These are phyloP conservation scores for Elsinoe australis DNA, from an alignment of 2,329 filamentous ascomycete genomes.

Conservation along the genomic window DNA sequence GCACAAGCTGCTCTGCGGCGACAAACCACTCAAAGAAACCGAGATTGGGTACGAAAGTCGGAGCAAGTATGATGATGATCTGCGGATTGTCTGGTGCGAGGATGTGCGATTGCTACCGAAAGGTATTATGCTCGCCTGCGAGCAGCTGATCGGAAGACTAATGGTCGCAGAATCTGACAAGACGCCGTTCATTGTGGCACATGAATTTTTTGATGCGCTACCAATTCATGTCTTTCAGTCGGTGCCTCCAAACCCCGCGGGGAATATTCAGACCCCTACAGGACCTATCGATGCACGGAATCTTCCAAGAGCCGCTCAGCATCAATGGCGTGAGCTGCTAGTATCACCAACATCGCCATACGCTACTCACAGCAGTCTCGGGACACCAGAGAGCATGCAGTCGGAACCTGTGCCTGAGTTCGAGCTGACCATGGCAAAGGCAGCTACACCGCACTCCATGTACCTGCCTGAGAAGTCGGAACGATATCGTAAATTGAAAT, in stretches of 20 bases:
- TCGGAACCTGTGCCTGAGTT: conserved; percentile 61
- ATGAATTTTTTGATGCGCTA: conserved; percentile 97
- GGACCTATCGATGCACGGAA: conserved; percentile 39
- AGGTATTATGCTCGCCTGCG: conserved; percentile 39
- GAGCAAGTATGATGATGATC: conserved; percentile 64
- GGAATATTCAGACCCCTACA: conserved; percentile 41
- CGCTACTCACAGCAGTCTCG: conserved; percentile 49
- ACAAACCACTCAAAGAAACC: conserved; percentile 59
- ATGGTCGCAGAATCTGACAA: conserved; percentile 45
- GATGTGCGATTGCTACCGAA: conserved; percentile 75
- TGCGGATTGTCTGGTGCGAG: conserved; percentile 79
- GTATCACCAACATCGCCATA: conserved; percentile 54
- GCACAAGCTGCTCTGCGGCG: conserved; percentile 71
- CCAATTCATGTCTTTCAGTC: conserved; percentile 94
- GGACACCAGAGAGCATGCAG: conserved; percentile 36
- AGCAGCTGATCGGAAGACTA: conserved; percentile 20
- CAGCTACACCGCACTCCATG: conserved; percentile 70
- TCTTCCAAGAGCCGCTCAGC: conserved; percentile 32
- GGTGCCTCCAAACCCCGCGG: conserved; percentile 37
- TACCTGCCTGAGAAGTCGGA: conserved; percentile 76
- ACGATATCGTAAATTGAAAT: conserved; percentile 69
- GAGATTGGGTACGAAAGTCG: conserved; percentile 65
- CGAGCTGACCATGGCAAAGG: conserved; percentile 68
- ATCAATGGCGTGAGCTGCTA: conserved; percentile 76
- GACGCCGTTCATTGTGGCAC: conserved; percentile 87